Evolutionary conservation across 1,284 basidiomycete genomes (phyloP).

Genomic region (Hypsizygus ulmarius): DNA sequence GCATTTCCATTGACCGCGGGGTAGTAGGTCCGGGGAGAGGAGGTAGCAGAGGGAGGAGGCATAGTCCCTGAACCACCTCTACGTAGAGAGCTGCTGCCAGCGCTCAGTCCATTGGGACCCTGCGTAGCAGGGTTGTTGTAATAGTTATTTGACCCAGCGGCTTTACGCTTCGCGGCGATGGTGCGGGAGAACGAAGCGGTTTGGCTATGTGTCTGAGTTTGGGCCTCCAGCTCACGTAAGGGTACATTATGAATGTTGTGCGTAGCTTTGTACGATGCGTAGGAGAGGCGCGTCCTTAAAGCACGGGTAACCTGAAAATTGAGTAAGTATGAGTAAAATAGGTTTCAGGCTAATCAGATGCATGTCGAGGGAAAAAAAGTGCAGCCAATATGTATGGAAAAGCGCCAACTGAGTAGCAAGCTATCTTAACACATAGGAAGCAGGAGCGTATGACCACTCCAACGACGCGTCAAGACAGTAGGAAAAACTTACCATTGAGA

Average conservation of each 20-base stretch:
- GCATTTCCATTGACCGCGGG: conserved; percentile 33
- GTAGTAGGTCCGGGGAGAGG: conserved; percentile 41
- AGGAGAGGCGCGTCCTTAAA: conserved; percentile 70
- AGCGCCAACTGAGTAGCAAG: neutral
- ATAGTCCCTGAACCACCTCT: conserved; percentile 42
- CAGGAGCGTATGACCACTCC: conserved; percentile 1
- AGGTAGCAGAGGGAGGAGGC: conserved; percentile 45
- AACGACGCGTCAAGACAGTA: conserved; percentile 46
- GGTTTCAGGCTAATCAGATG: conserved; percentile 23
- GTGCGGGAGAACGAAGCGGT: conserved; percentile 44
- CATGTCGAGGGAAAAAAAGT: conserved; percentile 5
- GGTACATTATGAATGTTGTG: conserved; percentile 65
- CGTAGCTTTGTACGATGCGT: conserved; percentile 77
- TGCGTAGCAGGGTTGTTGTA: conserved; percentile 51
- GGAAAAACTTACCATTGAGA: conserved; percentile 64
- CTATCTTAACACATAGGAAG: neutral
- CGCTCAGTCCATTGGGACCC: conserved; percentile 33
- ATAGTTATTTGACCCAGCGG: conserved; percentile 40
- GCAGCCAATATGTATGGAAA: neutral
- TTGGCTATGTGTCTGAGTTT: conserved; percentile 41
- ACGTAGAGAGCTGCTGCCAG: conserved; percentile 28
- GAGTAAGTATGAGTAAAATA: conserved; percentile 39
- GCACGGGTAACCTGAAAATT: conserved; percentile 67
- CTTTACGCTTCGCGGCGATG: conserved; percentile 58
- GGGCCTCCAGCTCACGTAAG: conserved; percentile 67